phyloP scores from a whole-genome alignment of 257 asterid genomes.

The Avicennia marina region DNA sequence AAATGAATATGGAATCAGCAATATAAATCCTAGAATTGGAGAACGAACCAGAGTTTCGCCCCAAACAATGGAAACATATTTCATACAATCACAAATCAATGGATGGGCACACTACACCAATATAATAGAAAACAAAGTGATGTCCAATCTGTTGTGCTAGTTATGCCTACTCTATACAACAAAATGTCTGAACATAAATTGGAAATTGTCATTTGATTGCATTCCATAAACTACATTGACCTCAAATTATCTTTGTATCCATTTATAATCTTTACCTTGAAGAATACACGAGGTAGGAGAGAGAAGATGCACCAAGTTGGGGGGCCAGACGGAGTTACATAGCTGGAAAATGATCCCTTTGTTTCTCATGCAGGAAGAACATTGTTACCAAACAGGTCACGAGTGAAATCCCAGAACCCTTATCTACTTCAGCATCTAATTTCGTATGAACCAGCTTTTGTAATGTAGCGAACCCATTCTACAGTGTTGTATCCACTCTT shows the following conservation, averaged over 20 bases:
- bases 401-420: conserved; percentile 7
- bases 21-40: too few species aligned
- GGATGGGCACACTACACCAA: too few species aligned
- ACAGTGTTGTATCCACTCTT: conserved; percentile 99
- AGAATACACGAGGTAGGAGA: conserved; percentile 15
- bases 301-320: conserved; percentile 12
- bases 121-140: conserved; percentile 12
- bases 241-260: conserved; percentile 12
- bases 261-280: conserved; percentile 16
- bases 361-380: too few species aligned
- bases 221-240: conserved; percentile 8
- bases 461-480: conserved; percentile 98
- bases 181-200: conserved; percentile 20
- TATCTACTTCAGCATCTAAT: conserved; percentile 65
- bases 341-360: too few species aligned
- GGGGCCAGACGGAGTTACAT: too few species aligned
- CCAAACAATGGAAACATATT: too few species aligned
- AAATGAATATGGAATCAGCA: too few species aligned
- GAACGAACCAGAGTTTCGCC: too few species aligned
- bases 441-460: conserved; percentile 98
- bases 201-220: conserved; percentile 11
- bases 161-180: conserved; percentile 32
- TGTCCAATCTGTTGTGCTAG: too few species aligned
- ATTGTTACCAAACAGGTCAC: not conserved
- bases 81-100: too few species aligned